Base-by-base conservation (phyloP, 1,284 basidiomycete genomes). In the Trichosporon sp. region DNA sequence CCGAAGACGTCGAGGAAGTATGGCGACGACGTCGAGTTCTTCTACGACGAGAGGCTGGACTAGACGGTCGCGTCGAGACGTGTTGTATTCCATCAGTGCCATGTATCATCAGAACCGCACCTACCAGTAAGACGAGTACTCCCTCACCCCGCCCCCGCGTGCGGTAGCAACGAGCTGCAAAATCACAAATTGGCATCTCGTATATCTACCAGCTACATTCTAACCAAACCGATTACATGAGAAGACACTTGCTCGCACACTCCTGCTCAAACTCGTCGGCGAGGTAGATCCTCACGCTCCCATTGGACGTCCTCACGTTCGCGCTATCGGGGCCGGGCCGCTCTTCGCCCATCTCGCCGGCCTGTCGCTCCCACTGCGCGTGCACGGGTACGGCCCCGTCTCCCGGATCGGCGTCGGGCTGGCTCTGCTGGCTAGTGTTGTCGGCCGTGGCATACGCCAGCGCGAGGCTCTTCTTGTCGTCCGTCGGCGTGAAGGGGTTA, bases 41-140 rank as follows among this genome's bases (percentile, higher is more conserved):
- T 78, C 14, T 75, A 75, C 56, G 78, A 77, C 40, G 75, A 77
- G 14, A 59, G 76, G n/a, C 54, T 78, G 31, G 75, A 77, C 37
- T 77, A 71, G 56, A 26, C 26, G 26, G 26, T 26, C 26, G 26
- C 26, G 26, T 26, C 26, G 26, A 26, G 26, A 26, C 35, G 35
- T 37, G 35, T 37, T 37, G 35, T 37, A 37, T 37, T 37, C 35
- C 8, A 37, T 37, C 35, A 5, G 35, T 7, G 35, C 8, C 35
- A 37, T 37, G 35, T 37, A 37, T 26, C 26, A 26, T 26, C 26
- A 26, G 26, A 26, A 26, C 26, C 1, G 26, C 26, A 26, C 26
- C 26, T 26, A 26, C 26, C 26, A 26, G 26, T 26, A 26, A 26
- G 26, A 26, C 26, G 26, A 26, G 26, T 26, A 26, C 26, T 26